Base-by-base conservation (phyloP, 176 grass and related monocot species). In the Eragrostis curvula region DNA sequence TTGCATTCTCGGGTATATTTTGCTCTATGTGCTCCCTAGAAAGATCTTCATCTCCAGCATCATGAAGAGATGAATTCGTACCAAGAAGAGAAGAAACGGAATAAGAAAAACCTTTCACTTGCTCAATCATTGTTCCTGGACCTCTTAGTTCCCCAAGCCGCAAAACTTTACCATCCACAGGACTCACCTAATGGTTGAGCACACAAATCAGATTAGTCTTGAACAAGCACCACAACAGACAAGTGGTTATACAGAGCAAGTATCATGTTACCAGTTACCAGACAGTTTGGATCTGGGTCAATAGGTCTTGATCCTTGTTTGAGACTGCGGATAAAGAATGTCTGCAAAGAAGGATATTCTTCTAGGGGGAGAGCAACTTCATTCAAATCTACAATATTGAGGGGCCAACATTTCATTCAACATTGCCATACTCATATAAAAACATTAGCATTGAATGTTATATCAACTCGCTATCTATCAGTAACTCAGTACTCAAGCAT, bases 41-140 rank as follows among this genome's bases (percentile, higher is more conserved):
- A 84, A 71, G 30, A 71, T 86, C 79, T 71, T 89, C 86, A 36
- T 89, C 70, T 46, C 25, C 64, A 21, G 70, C 52, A 29, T 91
- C 75, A 59, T 89, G 82, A 50, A 97, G 75, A 3, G 59, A 87
- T 45, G 89, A 90, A 81, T 68, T 94, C 74, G 87, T 62, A 65
- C 91, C 87, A 53, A 94, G 91, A 94, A 97, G 91, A 68, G 82
- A 91, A 68, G 74, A 78, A 77, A 86, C 82, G 71, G 87, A 86
- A 88, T 97, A 92, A 40, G 94, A 94, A 76, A 94, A 97, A 23
- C 91, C 91, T 84, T 97, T 92, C 65, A 97, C 85, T 90, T 97
- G 94, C 44, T 94, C 87, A 62, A 97, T 92, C 91, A 97, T 84
- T 36, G 91, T 68, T 67, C 87, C 89, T 43, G 81, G 69, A 52